Percentiles rank a stretch among this genome's conserved stretches.
Conservation (phyloP, 2,329 filamentous ascomycete species). For the Aureobasidium vineae region DNA sequence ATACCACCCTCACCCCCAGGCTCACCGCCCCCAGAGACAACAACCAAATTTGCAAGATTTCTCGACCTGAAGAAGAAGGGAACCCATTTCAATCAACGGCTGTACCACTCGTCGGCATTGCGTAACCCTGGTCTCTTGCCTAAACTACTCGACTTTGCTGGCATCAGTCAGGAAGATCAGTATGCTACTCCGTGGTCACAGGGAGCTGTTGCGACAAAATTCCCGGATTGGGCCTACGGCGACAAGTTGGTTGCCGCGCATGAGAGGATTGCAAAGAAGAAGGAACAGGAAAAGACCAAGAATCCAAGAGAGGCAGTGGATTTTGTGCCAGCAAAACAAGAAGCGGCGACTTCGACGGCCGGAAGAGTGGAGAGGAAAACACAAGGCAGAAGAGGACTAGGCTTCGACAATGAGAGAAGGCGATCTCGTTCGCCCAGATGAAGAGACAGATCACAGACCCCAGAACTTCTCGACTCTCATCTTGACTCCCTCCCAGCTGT, state of each 20-base stretch:
- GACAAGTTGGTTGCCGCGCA: conserved; percentile 25
- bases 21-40: conserved; percentile 41
- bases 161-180: conserved; percentile 56
- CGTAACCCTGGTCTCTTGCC: conserved; percentile 70
- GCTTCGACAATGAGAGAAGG: conserved; percentile 25
- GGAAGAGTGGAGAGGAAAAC: conserved; percentile 19
- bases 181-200: conserved; percentile 60
- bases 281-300: conserved; percentile 19
- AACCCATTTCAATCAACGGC: conserved; percentile 73
- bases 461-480: conserved; percentile 49
- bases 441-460: conserved; percentile 29
- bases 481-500: conserved; percentile 60
- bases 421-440: conserved; percentile 22
- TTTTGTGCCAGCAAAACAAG: conserved; percentile 23
- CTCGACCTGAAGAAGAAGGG: conserved; percentile 73
- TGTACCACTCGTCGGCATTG: conserved; percentile 65
- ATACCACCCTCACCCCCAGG: conserved; percentile 72
- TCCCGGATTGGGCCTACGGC: conserved; percentile 25
- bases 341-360: neutral
- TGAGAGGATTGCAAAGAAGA: conserved; percentile 26
- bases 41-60: conserved; percentile 67
- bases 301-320: conserved; percentile 13
- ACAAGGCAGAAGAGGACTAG: conserved; percentile 22
- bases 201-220: conserved; percentile 31
- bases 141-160: conserved; percentile 69